Conservation (phyloP, 2,329 filamentous ascomycete species). For the Fusarium sp. region DNA sequence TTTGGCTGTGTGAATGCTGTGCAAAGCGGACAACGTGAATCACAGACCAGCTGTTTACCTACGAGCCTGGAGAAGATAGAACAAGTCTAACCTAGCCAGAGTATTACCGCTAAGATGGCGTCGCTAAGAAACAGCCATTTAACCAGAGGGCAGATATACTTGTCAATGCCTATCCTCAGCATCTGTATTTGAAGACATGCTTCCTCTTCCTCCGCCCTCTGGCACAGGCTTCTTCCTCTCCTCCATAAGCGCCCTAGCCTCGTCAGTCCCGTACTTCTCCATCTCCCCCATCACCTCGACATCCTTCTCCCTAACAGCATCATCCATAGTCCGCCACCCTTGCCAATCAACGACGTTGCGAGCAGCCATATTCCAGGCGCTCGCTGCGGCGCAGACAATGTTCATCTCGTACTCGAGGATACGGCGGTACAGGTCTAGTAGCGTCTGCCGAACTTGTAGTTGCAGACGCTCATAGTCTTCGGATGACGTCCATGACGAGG, state of each 20-base stretch:
- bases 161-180: not conserved
- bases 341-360: slow-evolving; percentile 53
- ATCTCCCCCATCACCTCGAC: slow-evolving; percentile 40
- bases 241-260: slow-evolving; percentile 30
- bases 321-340: slow-evolving; percentile 43
- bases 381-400: slow-evolving; percentile 53
- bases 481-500: slow-evolving; percentile 40
- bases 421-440: slow-evolving; percentile 47
- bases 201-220: slow-evolving; percentile 24
- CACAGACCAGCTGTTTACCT: not conserved
- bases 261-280: slow-evolving; percentile 30
- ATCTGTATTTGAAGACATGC: not conserved
- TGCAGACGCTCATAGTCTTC: slow-evolving; percentile 39
- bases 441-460: slow-evolving; percentile 34
- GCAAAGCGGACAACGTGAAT: not conserved
- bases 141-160: not conserved
- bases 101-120: not conserved
- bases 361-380: slow-evolving; percentile 52
- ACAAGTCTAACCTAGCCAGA: not conserved
- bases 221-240: slow-evolving; percentile 24
- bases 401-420: slow-evolving; percentile 56
- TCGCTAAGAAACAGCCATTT: not conserved
- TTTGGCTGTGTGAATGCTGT: not conserved
- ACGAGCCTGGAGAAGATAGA: not conserved
- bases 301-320: slow-evolving; percentile 45